Base-by-base conservation (phyloP, 2,329 filamentous ascomycete species). In the Ophiostoma piceae region DNA sequence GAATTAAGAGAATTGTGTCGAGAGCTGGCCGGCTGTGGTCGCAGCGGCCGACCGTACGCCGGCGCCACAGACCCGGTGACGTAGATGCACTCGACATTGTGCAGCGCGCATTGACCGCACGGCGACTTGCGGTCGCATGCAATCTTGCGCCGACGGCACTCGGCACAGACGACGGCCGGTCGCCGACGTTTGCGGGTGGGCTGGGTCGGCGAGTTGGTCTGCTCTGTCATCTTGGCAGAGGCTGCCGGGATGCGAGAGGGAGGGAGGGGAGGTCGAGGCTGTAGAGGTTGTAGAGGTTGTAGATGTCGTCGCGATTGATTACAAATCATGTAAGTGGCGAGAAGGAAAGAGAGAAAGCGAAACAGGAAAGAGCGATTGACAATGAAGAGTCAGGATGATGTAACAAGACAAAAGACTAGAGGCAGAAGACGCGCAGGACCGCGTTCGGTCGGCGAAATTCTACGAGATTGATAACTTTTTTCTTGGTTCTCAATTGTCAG, bases 81-180 rank as follows among this genome's bases (percentile, higher is more conserved):
- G 74, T 87, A 89, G 0, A 84, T 79, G 73, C 87, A 90, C 29
- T 79, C 79, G 2, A 81, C 80, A 39, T 82, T 84, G 72, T 82
- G 82, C 22, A 85, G 84, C 69, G 83, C 82, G 74, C 87, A 90
- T 70, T 87, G 85, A 71, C 80, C 82, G 73, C 87, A 89, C 1
- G 87, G 87, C 5, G 77, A 76, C 71, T 84, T 82, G 64, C 85
- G 83, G 75, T 89, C 84, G 74, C 87, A 90, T 67, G 83, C 81
- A 70, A 89, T 84, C 76, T 90, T 90, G 43, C 86, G 84, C 69
- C 78, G 82, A 41, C 87, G 82, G 73, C 87, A 90, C 47, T 85
- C 79, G 71, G 81, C 77, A 74, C 86, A 88, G 0, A 86, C 85
- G n/a, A 82, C 76, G 8, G 80, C 76, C 51, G 79, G 79, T 35